Evolutionary conservation across 257 asterid genomes (phyloP).

Genomic region (Gentiana straminea): DNA sequence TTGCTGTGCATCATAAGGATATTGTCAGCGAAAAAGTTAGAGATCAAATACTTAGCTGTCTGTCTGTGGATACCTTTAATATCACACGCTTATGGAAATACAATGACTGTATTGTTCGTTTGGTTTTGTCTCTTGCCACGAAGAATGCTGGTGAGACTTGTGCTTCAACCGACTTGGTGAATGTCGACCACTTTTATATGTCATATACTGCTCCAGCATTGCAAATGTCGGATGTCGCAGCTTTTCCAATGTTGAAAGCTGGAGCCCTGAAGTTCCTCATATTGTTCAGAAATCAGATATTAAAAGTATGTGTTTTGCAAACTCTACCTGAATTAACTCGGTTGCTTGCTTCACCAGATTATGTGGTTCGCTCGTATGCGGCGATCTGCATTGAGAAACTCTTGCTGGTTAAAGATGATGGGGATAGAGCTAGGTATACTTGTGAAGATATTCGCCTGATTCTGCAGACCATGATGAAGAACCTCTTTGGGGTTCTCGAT

Average conservation of each 20-base stretch:
- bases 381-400: slow-evolving; percentile 96
- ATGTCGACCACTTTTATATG: slow-evolving; percentile 71
- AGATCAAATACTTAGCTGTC: slow-evolving; percentile 53
- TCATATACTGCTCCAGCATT: slow-evolving; percentile 86
- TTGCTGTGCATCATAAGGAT: slow-evolving; percentile 63
- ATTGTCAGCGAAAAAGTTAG: slow-evolving; percentile 68
- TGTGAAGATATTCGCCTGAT: slow-evolving; percentile 61
- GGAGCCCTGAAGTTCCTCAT: slow-evolving; percentile 91
- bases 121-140: slow-evolving; percentile 86
- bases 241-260: slow-evolving; percentile 79
- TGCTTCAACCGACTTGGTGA: slow-evolving; percentile 79
- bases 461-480: slow-evolving; percentile 23
- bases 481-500: neutral
- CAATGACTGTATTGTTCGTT: slow-evolving; percentile 85
- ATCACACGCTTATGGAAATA: slow-evolving; percentile 81
- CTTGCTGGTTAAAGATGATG: slow-evolving; percentile 77
- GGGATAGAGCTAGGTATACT: slow-evolving; percentile 61
- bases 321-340: slow-evolving; percentile 80
- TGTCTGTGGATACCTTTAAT: slow-evolving; percentile 57
- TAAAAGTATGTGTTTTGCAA: slow-evolving; percentile 55
- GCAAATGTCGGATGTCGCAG: slow-evolving; percentile 62
- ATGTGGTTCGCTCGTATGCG: slow-evolving; percentile 93
- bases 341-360: slow-evolving; percentile 58
- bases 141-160: slow-evolving; percentile 69
- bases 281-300: slow-evolving; percentile 71